Evolutionary conservation across 2,329 filamentous ascomycete species (phyloP), one percentile per base, ranked within the genome.

Genomic region (Exophiala bonariae): DNA sequence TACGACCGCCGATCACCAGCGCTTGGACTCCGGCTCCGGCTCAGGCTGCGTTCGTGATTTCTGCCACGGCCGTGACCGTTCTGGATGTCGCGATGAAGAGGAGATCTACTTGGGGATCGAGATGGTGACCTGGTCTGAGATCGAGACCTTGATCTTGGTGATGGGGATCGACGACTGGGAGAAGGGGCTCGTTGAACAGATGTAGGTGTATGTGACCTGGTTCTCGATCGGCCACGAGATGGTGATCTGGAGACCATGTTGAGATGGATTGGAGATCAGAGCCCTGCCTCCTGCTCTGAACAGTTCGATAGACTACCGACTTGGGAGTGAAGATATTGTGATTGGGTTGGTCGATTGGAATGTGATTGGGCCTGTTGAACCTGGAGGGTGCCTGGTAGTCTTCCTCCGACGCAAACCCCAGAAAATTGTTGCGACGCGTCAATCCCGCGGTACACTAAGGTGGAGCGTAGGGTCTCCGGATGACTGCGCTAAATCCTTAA

Each of bases 1-100:
- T 69, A 66, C 28, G 52, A 54, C 31, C 66, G 57, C 41, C 65
- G 63, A 52, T 50, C 65, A 65, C 46, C 67, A 61, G 61, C 69
- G 64, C 59, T 63, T 59, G 57, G 73, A 68, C 58, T 70, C 44
- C 59, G 63, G 52, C 65, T 71, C 48, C 65, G 62, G 22, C 50
- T 55, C 17, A 63, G 64, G 47, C 55, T 59, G 31, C 59, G 49
- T 31, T 47, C 52, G 43, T 47, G 36, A 19, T 47, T 54, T 41
- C 56, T 44, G 9, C 45, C 50, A 28, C 51, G 54, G 9, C 47
- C 51, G 37, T 57, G 39, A 9, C 61, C 61, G 56, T 63, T 64
- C 18, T 57, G 57, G 28, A 44, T 30, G n/a, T 52, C 56, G 36
- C 52, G 54, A 30, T 53, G 56, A 19, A 41, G 54, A 32, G 49